Evolutionary conservation across 371 early-diverging fungal genomes (phyloP).

Genomic region (Gilbertella persicaria): DNA sequence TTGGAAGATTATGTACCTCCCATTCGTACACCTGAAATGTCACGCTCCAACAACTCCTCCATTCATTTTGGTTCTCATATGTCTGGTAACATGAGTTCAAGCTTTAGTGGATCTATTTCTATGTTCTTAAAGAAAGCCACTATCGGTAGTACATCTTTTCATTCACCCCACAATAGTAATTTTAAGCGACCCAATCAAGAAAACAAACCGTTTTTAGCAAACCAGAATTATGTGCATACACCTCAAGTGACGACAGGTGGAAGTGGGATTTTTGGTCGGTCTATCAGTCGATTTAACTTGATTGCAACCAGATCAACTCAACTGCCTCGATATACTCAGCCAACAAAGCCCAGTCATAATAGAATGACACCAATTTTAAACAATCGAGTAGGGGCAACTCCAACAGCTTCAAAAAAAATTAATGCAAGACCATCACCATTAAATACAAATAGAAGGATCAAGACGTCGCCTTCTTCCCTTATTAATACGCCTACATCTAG

Average conservation of each 20-base stretch:
- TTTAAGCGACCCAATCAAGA: neutral
- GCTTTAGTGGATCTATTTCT: slow-evolving; percentile 21
- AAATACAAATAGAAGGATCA: neutral
- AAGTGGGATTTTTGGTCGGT: slow-evolving; percentile 20
- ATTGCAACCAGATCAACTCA: slow-evolving; percentile 17
- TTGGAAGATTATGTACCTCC: slow-evolving; percentile 33
- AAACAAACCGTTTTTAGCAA: neutral
- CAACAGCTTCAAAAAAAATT: neutral
- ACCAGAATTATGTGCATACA: neutral
- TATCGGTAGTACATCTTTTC: neutral
- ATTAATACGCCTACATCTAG: slow-evolving; percentile 14
- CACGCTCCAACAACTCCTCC: slow-evolving; percentile 1
- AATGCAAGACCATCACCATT: slow-evolving; percentile 3
- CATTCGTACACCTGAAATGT: slow-evolving; percentile 15
- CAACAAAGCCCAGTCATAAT: neutral
- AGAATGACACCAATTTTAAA: neutral
- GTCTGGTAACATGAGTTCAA: slow-evolving; percentile 9
- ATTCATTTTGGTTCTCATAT: neutral
- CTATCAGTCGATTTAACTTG: slow-evolving; percentile 14
- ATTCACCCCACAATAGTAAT: neutral
- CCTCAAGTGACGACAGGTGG: neutral
- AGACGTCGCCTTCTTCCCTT: neutral
- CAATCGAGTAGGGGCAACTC: neutral
- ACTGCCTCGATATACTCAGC: slow-evolving; percentile 18
- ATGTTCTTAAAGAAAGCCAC: slow-evolving; percentile 22